phyloP scores from a whole-genome alignment of 1,139 yeast species.

The Suhomyces choctaworum region DNA sequence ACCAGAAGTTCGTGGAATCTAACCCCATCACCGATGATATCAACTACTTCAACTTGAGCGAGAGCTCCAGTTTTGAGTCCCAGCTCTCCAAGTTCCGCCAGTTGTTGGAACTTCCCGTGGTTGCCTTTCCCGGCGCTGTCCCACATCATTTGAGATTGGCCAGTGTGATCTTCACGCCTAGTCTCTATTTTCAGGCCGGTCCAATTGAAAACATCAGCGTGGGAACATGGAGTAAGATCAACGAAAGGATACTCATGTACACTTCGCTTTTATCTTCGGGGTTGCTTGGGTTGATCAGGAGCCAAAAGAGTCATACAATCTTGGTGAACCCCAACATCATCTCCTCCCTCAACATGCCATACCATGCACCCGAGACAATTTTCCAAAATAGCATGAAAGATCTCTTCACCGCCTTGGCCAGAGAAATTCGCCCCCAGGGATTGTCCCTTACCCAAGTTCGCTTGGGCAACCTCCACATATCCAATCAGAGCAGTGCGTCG shows the following conservation, averaged over 20 bases:
- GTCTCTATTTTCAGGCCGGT: slow-evolving; percentile 64
- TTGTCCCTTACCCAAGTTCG: slow-evolving; percentile 47
- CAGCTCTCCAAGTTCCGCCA: slow-evolving; percentile 47
- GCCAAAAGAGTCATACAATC: slow-evolving; percentile 45
- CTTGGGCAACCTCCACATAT: slow-evolving; percentile 48
- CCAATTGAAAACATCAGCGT: slow-evolving; percentile 62
- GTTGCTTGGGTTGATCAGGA: slow-evolving; percentile 55
- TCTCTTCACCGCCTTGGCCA: slow-evolving; percentile 39
- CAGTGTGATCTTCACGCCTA: slow-evolving; percentile 65
- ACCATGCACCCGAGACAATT: slow-evolving; percentile 51
- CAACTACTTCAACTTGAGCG: slow-evolving; percentile 42
- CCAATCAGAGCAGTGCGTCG: slow-evolving; percentile 30
- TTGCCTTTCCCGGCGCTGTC: slow-evolving; percentile 53
- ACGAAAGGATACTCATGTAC: slow-evolving; percentile 47
- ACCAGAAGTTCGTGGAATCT: slow-evolving; percentile 56
- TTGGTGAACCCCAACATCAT: slow-evolving; percentile 46
- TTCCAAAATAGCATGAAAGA: slow-evolving; percentile 38
- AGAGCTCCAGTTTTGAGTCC: slow-evolving; percentile 30
- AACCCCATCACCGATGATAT: slow-evolving; percentile 57
- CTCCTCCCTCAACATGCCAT: slow-evolving; percentile 45
- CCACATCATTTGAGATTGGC: slow-evolving; percentile 54
- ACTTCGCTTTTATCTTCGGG: slow-evolving; percentile 58
- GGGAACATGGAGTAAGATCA: slow-evolving; percentile 53
- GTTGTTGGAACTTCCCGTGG: slow-evolving; percentile 38
- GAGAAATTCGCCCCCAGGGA: slow-evolving; percentile 45